Base-by-base conservation (phyloP, 2,329 filamentous ascomycete species). In the Leptographium wingfieldii region DNA sequence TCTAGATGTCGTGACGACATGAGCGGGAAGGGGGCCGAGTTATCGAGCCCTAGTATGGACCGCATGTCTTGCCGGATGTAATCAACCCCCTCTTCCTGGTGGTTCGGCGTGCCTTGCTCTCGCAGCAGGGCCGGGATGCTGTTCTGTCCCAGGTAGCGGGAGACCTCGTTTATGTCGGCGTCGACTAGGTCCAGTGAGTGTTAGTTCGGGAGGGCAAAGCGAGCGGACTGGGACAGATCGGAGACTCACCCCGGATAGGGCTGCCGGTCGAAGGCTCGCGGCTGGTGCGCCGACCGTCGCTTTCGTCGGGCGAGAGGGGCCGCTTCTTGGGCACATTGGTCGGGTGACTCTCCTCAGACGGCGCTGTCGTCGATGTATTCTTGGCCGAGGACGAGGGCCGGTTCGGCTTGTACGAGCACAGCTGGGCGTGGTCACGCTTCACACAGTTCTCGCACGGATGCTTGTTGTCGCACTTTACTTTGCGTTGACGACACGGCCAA, bases 381-480 rank as follows among this genome's bases (percentile, higher is more conserved):
- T 68, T 69, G 65, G 72, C 74, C 54, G 71, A 66, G 60, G 71
- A 66, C 60, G 71, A 69, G 9, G 74, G 72, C 27, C 77, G 73
- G 68, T 85, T 86, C 16, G 83, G 83, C 68, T 85, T 85, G 72
- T 86, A 86, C 33, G 82, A 85, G 68, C 83, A 86, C 57, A 86
- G 73, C 70, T 81, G 77, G 2, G 82, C 77, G 65, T 86, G 83
- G 61, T 86, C 82, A 59, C 83, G 74, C 73, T 85, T 85, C 67
- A 84, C 78, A 67, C 83, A 86, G 68, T 86, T 86, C 67, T 86
- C 82, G 69, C 83, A 86, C 0, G 83, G 83, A 67, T 84, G 79
- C 69, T 85, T 82, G 70, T 85, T 86, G 72, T 86, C 83, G 69
- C 83, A 86, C 72, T 86, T 86, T 49, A 86, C 83, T 71, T 86